phyloP scores from a whole-genome alignment of 2,329 filamentous ascomycete species.

The Neonectria hederae region DNA sequence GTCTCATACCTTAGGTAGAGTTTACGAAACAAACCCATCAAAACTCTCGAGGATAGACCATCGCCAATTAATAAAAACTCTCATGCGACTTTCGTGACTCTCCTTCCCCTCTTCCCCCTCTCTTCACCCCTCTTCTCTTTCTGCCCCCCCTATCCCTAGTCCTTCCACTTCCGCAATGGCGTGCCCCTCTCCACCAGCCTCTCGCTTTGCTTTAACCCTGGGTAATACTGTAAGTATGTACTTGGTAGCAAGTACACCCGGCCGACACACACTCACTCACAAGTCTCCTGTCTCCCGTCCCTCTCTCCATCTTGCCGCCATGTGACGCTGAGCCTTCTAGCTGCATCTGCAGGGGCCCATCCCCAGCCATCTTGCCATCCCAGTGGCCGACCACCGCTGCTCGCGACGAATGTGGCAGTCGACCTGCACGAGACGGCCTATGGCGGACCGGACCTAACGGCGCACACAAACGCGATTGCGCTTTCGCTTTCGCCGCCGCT shows the following conservation, averaged over 20 bases:
- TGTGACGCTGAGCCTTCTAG: conserved; percentile 40
- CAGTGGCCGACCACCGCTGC: conserved; percentile 35
- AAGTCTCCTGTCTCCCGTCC: neutral
- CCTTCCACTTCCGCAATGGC: conserved; percentile 25
- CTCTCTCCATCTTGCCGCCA: conserved; percentile 20
- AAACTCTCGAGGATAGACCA: neutral
- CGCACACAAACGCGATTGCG: conserved; percentile 39
- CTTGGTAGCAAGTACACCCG: conserved; percentile 1
- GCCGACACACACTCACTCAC: conserved; percentile 3
- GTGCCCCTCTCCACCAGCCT: conserved; percentile 18
- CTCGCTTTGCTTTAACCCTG: conserved; percentile 8
- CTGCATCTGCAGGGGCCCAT: conserved; percentile 39
- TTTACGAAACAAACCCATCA: neutral
- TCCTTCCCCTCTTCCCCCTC: neutral
- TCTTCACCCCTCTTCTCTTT: neutral
- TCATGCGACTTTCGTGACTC: neutral
- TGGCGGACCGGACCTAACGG: conserved; percentile 21
- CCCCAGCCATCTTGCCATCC: conserved; percentile 41
- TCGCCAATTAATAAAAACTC: neutral
- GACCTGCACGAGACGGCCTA: conserved; percentile 27
- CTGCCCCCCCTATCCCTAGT: conserved; percentile 4
- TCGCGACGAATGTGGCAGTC: conserved; percentile 36
- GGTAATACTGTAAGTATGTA: neutral
- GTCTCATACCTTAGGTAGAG: too few relatives aligned
- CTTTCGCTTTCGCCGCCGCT: conserved; percentile 34